Base-by-base conservation (phyloP, 2,329 filamentous ascomycete species). In the Ascochyta viciae-villosae region DNA sequence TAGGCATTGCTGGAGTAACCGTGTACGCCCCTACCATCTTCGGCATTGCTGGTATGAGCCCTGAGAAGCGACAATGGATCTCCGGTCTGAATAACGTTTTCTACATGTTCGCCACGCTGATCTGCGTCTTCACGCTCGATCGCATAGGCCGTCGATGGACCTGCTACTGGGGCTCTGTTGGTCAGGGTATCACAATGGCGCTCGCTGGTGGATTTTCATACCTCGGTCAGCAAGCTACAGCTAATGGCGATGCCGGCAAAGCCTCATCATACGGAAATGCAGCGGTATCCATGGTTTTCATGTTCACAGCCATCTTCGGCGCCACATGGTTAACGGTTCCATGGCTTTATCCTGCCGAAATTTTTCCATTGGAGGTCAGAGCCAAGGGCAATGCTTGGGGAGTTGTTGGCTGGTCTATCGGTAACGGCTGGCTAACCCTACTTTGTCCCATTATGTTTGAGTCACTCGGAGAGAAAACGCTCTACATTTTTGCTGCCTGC, bases 301-400 rank as follows among this genome's bases (percentile, higher is more conserved):
- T 89, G 42, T 90, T 87, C 71, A 89, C 86, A 0, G 82, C 81
- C 2, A 78, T 87, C 0, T 89, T 89, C 59, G 87, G 85, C 16
- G 85, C 85, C 0, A 87, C 86, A 0, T 88, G 85, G 85, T 67
- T 87, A 3, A 85, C 82, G 0, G 81, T 84, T 0, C 80, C 81
- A 0, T 76, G 76, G 83, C 74, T 89, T 0, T 89, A 89, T 51
- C 87, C 87, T 0, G 87, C 89, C 1, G 89, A 92, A 68, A 91
- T 91, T 52, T 92, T 90, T 65, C 88, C 89, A 0, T 75, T 91
- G 0, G 83, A 88, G 57, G 83, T 91, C 0, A 83, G 89, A 22
- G 89, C 89, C 1, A 88, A 89, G 63, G 89, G 89, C 6, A 92
- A 91, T 57, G 88, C 89, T 1, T 91, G 86, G 83, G 89, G 89